phyloP scores from a whole-genome alignment of 495 filamentous ascomycete genomes.

The Cercophora sp. region DNA sequence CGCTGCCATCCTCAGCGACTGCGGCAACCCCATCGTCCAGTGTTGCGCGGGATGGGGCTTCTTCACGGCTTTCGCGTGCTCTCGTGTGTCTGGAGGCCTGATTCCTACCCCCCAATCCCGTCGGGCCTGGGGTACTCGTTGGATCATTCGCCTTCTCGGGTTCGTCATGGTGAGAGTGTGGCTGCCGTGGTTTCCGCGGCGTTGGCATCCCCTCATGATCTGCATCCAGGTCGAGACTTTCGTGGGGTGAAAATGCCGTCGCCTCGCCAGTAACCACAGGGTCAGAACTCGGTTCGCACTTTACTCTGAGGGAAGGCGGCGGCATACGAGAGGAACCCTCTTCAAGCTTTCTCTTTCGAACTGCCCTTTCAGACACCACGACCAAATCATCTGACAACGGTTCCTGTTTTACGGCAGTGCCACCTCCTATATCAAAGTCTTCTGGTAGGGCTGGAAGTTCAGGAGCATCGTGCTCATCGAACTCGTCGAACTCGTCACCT shows the following conservation, averaged over 20 bases:
- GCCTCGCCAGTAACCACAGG: conserved; percentile 32
- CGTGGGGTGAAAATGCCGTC: conserved; percentile 33
- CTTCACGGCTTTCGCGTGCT: too few species aligned
- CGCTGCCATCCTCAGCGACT: conserved; percentile 19
- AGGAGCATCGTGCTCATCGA: conserved; percentile 5
- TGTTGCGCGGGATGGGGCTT: too few species aligned
- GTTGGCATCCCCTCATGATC: conserved; percentile 55
- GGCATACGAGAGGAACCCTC: conserved; percentile 11
- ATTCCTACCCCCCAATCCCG: too few species aligned
- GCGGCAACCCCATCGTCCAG: conserved; percentile 17
- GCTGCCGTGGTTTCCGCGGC: conserved; percentile 49
- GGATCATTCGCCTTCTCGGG: not conserved
- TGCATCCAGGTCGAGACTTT: conserved; percentile 74
- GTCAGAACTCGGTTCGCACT: conserved; percentile 31
- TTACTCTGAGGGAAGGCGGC: conserved; percentile 26
- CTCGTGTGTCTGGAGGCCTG: too few species aligned
- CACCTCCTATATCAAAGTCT: not conserved
- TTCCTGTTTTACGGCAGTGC: conserved; percentile 35
- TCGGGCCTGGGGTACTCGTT: not conserved
- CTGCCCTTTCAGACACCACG: conserved; percentile 39
- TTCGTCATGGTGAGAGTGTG: not conserved
- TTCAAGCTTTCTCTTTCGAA: conserved; percentile 39
- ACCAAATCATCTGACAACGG: conserved; percentile 42
- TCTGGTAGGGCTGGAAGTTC: conserved; percentile 28
- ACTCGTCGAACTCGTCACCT: too few species aligned